phyloP scores from a whole-genome alignment of 1,284 basidiomycete genomes.

The Inonotus hispidus region DNA sequence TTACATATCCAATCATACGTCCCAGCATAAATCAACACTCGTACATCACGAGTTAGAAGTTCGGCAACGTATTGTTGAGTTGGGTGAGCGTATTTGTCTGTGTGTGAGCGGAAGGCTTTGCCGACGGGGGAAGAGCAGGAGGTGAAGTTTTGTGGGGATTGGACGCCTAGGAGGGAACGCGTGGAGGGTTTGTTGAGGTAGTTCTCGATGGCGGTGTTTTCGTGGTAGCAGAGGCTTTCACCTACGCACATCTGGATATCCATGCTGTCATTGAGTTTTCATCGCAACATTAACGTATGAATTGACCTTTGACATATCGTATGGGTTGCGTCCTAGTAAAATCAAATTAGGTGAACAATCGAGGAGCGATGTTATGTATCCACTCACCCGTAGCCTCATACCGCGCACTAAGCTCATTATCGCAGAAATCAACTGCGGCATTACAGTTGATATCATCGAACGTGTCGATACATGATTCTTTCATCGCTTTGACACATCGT shows the following conservation, averaged over 20 bases:
- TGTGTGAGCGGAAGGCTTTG: slow-evolving; percentile 39
- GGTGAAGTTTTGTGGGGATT: slow-evolving; percentile 48
- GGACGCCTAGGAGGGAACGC: slow-evolving; percentile 55
- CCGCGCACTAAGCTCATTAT: slow-evolving; percentile 43
- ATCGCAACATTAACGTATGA: slow-evolving; percentile 7
- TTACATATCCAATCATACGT: slow-evolving; percentile 80
- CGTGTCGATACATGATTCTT: slow-evolving; percentile 42
- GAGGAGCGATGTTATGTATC: not conserved
- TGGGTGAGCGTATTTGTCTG: slow-evolving; percentile 56
- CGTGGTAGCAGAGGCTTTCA: slow-evolving; percentile 50
- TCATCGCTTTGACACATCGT: slow-evolving; percentile 46
- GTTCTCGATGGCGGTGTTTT: slow-evolving; percentile 42
- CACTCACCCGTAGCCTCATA: slow-evolving; percentile 24
- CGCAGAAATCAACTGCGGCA: slow-evolving; percentile 61
- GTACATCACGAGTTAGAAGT: slow-evolving; percentile 68
- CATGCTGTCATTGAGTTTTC: not conserved
- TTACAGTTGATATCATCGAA: slow-evolving; percentile 59
- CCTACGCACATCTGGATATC: slow-evolving; percentile 42
- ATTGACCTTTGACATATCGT: slow-evolving; percentile 65
- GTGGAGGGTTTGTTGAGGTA: slow-evolving; percentile 55
- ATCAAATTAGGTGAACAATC: not conserved
- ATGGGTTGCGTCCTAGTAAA: slow-evolving; percentile 34
- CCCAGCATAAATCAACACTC: slow-evolving; percentile 73
- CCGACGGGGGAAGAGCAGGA: slow-evolving; percentile 52
- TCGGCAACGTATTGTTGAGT: slow-evolving; percentile 63